These are phyloP conservation scores for Claviceps sp. DNA, from an alignment of 2,329 filamentous ascomycete genomes.

Conservation along the genomic window DNA sequence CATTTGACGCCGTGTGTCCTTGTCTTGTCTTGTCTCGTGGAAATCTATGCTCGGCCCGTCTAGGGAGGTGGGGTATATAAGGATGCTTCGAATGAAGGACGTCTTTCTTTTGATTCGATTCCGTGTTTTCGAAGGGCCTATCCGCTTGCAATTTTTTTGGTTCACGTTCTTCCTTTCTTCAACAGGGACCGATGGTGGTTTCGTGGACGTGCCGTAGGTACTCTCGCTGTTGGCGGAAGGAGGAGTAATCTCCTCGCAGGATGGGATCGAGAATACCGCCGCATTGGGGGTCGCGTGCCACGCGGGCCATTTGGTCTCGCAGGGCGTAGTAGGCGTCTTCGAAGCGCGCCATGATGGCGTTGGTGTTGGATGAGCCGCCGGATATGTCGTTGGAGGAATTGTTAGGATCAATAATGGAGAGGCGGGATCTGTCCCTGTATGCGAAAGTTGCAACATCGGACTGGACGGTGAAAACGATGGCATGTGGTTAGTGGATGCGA, in stretches of 20 bases:
- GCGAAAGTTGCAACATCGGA: slow-evolving; percentile 29
- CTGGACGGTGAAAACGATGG: slow-evolving; percentile 15
- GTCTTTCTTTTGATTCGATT: too few species aligned
- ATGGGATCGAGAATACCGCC: slow-evolving; percentile 52
- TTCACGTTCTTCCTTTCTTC: slow-evolving; percentile 10
- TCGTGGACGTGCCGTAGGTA: slow-evolving; percentile 43
- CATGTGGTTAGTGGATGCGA: background rate
- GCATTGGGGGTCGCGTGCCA: slow-evolving; percentile 22
- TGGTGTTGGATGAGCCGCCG: slow-evolving; percentile 63
- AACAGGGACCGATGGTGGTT: slow-evolving; percentile 21
- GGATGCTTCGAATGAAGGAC: too few species aligned
- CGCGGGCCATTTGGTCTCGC: slow-evolving; percentile 40
- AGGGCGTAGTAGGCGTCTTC: slow-evolving; percentile 46
- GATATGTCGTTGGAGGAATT: slow-evolving; percentile 76
- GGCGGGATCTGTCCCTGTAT: slow-evolving; percentile 49
- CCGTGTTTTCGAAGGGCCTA: too few species aligned
- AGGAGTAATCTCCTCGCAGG: slow-evolving; percentile 65
- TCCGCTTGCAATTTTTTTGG: background rate
- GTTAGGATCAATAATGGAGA: slow-evolving; percentile 90
- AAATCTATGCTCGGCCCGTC: too few species aligned
- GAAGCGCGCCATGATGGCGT: slow-evolving; percentile 57
- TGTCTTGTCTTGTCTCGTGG: too few species aligned
- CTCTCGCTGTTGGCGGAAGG: slow-evolving; percentile 55
- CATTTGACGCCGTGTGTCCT: too few species aligned
- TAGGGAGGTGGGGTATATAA: too few species aligned